Evolutionary conservation across 768 basidiomycete genomes (phyloP), one percentile per base, ranked within the genome.

Genomic region (Heimioporus sp.): DNA sequence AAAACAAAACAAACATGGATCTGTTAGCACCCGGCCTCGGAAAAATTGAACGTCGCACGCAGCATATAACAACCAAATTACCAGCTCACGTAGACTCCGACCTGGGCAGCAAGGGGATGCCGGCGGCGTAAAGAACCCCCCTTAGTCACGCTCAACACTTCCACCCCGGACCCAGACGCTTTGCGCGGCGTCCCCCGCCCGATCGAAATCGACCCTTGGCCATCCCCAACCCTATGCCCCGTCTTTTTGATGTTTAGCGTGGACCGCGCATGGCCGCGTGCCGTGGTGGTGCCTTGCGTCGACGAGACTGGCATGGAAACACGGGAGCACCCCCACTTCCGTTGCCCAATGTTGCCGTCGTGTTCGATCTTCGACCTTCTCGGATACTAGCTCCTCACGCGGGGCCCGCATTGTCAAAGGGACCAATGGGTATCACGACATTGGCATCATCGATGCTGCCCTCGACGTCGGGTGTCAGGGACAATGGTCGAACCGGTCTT

Each of bases 361-460:
- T 53, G 46, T 38, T 64, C 51, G 50, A 38, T n/a, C 32, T 43
- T 37, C 46, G 53, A 36, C 42, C 53, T 17, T 54, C 58, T 58
- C 46, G 61, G 54, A 4, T 15, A 30, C 32, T 38, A 1, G 55
- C 16, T 12, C 48, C 32, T 45, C 54, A 59, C 0, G 57, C 42
- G 16, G 56, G 41, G 1, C 47, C 62, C 7, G 46, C 34, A 40
- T 60, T 56, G 1, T 44, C 54, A 21, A 49, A 64, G 19, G 81
- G 81, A 2, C 81, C 86, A 48, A 86, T 76, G 4, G 84, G 82
- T 85, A 86, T 86, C 15, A 85, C 82, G 38, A 86, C 76, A 80
- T 86, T 83, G 34, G 77, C 82, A 62, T 90, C 87, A 58, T 90
- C 87, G 43, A 87, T 80, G n/a, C n/a, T n/a, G 35, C 89, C 89